Evolutionary conservation across 495 filamentous ascomycete species (phyloP).

Genomic region (Cudoniella acicularis): DNA sequence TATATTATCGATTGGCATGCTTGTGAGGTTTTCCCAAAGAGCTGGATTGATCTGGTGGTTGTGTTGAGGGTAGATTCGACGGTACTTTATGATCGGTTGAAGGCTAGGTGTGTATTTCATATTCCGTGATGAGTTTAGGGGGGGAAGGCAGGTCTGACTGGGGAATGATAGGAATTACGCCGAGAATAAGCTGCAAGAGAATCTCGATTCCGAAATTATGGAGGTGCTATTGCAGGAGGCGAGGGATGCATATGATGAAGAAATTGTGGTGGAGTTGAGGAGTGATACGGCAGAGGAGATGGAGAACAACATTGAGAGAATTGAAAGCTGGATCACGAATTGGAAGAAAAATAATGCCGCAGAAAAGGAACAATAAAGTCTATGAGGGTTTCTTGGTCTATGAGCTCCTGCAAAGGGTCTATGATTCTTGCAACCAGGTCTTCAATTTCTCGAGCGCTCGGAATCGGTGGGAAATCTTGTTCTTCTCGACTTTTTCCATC

Average conservation of each 20-base stretch:
- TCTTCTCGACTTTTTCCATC: slow-evolving; percentile 92
- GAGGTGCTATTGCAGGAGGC: slow-evolving; percentile 90
- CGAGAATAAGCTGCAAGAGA: slow-evolving; percentile 89
- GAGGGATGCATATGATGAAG: slow-evolving; percentile 76
- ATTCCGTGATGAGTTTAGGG: not conserved
- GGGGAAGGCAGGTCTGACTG: not conserved
- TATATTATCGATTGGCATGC: slow-evolving; percentile 98
- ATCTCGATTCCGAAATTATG: slow-evolving; percentile 97
- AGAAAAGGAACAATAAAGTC: slow-evolving; percentile 3
- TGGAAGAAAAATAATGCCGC: slow-evolving; percentile 73
- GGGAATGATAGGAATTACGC: slow-evolving; percentile 62
- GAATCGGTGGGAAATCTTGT: slow-evolving; percentile 84
- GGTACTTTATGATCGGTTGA: slow-evolving; percentile 80
- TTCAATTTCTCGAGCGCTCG: slow-evolving; percentile 83
- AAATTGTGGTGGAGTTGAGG: slow-evolving; percentile 84
- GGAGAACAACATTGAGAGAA: slow-evolving; percentile 80
- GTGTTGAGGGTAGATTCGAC: slow-evolving; percentile 79
- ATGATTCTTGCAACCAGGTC: slow-evolving; percentile 66
- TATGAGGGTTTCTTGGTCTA: slow-evolving; percentile 1
- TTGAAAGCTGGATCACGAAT: slow-evolving; percentile 73
- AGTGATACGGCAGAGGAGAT: slow-evolving; percentile 81
- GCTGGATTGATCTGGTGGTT: slow-evolving; percentile 93
- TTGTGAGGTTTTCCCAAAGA: slow-evolving; percentile 90
- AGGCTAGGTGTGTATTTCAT: slow-evolving; percentile 49
- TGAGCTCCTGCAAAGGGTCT: not conserved